Evolutionary conservation across 2,329 filamentous ascomycete species (phyloP), one percentile per base, ranked within the genome.

Genomic region (Trichophyton equinum): DNA sequence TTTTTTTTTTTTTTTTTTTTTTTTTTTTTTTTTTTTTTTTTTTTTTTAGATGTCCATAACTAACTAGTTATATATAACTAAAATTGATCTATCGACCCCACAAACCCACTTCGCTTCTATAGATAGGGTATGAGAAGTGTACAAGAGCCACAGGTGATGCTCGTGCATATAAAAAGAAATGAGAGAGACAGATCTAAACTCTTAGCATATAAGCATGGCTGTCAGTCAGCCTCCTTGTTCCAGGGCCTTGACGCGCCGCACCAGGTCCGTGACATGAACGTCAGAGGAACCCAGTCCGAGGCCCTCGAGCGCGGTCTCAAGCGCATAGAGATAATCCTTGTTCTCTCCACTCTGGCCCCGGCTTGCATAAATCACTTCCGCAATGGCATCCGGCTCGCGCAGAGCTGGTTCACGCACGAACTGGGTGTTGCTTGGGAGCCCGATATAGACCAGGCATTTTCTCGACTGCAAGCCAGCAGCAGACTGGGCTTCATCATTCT

Each of bases 341-440:
- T 97, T 97, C 70, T 86, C 83, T 0, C 94, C 94, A 74, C 91
- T 96, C 25, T 91, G 89, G 0, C 94, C 94, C 46, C 78, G 74
- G 68, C 89, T 90, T 56, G 77, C 77, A 67, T 85, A 81, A 68
- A 99, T 97, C 73, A 92, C 89, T 73, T 84, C 81, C 25, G 92
- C 91, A 58, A 97, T 81, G 47, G 77, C 73, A 68, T 90, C 83
- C 0, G 88, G 87, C 60, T 94, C 86, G 71, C 95, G 91, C n/a
- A 70, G 68, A 0, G 72, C 69, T 1, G 72, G 67, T 22, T 75
- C 69, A 44, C 74, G 72, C 42, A 91, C 80, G 70, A 99, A 99
- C 73, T 97, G 94, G 60, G 89, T 87, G 70, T 99, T 99, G 53
- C 87, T 84, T 0, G 94, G 94, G 1, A 95, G 88, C 22, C 94